Evolutionary conservation across 225 moss, liverwort and hornwort species (phyloP).

Genomic region (Pleurozium schreberi): DNA sequence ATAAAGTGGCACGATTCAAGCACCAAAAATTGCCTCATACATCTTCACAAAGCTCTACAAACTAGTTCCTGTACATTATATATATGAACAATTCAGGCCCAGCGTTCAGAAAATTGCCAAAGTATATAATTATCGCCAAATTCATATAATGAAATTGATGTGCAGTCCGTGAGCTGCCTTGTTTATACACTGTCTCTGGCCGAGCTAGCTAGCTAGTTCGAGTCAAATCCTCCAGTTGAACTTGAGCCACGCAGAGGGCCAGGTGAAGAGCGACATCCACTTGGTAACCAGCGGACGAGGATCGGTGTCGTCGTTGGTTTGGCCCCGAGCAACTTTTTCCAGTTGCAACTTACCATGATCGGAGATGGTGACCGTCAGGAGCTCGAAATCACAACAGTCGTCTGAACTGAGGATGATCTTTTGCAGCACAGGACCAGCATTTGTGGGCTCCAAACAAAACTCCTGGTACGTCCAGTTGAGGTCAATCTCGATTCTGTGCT

Average conservation of each 20-base stretch:
- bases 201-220: background rate
- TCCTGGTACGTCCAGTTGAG: constrained; percentile 23
- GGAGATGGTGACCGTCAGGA: background rate
- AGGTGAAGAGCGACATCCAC: background rate
- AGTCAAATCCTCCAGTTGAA: background rate
- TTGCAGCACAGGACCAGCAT: no score
- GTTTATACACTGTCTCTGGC: no score
- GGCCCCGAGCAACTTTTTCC: background rate
- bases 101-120: background rate
- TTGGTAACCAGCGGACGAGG: background rate
- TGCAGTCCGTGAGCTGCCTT: no score
- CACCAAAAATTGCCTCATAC: background rate
- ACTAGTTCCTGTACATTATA: background rate
- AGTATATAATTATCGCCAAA: no score
- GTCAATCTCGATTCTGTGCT: constrained; percentile 6
- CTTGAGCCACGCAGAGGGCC: background rate
- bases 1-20: background rate
- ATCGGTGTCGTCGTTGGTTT: background rate
- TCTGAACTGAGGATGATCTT: background rate
- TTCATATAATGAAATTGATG: background rate
- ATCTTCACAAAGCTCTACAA: background rate
- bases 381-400: constrained; percentile 4
- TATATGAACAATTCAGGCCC: no score
- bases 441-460: background rate
- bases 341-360: background rate